Evolutionary conservation across 2,329 filamentous ascomycete genomes (phyloP), one percentile per base, ranked within the genome.

Genomic region (Trichoderma pleuroti): DNA sequence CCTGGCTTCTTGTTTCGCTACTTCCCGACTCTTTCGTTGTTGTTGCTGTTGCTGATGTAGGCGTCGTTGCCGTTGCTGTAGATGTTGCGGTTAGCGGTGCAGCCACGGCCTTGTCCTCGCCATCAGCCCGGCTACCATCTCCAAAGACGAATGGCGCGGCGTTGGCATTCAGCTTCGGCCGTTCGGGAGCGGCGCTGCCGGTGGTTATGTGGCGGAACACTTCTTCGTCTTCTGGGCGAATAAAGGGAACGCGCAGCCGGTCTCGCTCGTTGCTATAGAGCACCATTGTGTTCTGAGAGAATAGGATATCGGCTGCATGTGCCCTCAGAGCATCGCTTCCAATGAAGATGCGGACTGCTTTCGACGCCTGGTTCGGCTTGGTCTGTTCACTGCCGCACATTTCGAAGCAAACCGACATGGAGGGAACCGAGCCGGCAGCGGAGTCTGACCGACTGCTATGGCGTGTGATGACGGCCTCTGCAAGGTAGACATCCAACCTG

Each of bases 261-360:
- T 92, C 93, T 59, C 92, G 88, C 71, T 97, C 93, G 77, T 93
- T 92, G 75, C 97, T 93, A 75, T 94, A 94, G 32, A 98, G 84
- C 0, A 92, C 92, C 84, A 99, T 89, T 73, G 92, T 91, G 77
- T 97, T 97, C 74, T 94, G 93, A 0, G 96, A 98, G 76, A 99
- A 93, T 26, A 98, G 83, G 12, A 99, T 87, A 78, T 98, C 96
- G 28, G 93, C 95, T 74, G 92, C 97, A 77, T 97, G 93, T 11
- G 91, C 86, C 73, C 94, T 89, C 70, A 99, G 85, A 16, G 93
- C 88, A 80, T 98, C 95, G 77, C 93, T 97, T 49, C 96, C 95
- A 71, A 99, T 85, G 78, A 97, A 94, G 65, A 98, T 91, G 74
- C 94, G 92, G 70, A 98, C 93, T 11, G 85, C 83, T 77, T 89